phyloP scores from a whole-genome alignment of 805 yeast genomes.

The Candida yuanshanica region DNA sequence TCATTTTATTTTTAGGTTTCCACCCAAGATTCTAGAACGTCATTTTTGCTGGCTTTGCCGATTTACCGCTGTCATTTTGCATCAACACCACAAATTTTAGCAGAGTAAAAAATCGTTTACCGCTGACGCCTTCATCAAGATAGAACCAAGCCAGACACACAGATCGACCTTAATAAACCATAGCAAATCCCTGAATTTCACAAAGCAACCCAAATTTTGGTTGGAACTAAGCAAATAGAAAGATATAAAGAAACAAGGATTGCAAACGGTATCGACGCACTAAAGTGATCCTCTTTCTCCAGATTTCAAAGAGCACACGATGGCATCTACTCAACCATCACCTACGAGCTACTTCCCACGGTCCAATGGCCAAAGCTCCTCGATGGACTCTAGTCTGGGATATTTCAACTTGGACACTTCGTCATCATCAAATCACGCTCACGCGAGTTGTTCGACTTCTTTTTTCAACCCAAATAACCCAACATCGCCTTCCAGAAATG shows the following conservation, averaged over 20 bases:
- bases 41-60: background rate
- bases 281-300: background rate
- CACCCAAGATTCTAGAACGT: background rate
- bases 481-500: background rate
- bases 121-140: no score
- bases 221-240: no score
- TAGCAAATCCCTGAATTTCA: no score
- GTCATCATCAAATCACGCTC: background rate
- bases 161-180: no score
- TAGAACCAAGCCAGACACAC: no score
- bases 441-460: background rate
- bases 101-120: no score
- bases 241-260: no score
- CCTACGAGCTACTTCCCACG: slow-evolving; percentile 1
- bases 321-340: slow-evolving; percentile 5
- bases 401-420: slow-evolving; percentile 3
- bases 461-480: background rate
- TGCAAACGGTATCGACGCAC: no score
- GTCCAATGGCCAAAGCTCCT: background rate
- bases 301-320: background rate
- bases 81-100: no score
- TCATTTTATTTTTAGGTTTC: background rate
- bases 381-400: background rate
- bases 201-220: no score
- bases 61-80: background rate